Conservation (phyloP, 768 basidiomycete genomes). For the Lactarius sp. region DNA sequence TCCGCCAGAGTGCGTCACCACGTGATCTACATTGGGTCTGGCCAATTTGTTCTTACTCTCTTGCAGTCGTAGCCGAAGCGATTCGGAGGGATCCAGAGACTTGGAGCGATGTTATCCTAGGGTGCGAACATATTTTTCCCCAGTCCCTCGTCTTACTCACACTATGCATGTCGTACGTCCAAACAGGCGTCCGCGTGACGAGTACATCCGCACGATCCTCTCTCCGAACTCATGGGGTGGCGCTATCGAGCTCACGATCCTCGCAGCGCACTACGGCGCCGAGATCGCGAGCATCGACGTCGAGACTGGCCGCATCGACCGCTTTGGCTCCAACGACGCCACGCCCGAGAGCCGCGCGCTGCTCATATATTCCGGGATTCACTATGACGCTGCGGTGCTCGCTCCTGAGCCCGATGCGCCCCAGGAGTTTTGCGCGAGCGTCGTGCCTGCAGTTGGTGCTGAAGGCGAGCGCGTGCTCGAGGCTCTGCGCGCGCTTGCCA, state of each 20-base stretch:
- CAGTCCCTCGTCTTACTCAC: not conserved
- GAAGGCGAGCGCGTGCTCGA: conserved; percentile 50
- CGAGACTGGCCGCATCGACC: conserved; percentile 85
- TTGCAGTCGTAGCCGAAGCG: conserved; percentile 74
- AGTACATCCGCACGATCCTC: conserved; percentile 79
- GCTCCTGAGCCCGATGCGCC: conserved; percentile 75
- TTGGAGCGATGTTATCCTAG: conserved; percentile 83
- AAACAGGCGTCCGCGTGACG: conserved; percentile 48
- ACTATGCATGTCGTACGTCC: not conserved
- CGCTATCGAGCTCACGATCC: conserved; percentile 86
- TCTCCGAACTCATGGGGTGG: conserved; percentile 88
- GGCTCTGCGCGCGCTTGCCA: conserved; percentile 69
- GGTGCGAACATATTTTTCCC: conserved; percentile 44
- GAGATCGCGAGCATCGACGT: conserved; percentile 92
- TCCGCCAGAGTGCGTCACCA: conserved; percentile 62
- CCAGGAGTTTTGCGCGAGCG: conserved; percentile 75
- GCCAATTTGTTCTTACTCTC: not conserved
- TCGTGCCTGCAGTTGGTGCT: conserved; percentile 57
- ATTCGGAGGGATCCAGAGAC: conserved; percentile 66
- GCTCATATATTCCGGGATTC: conserved; percentile 92
- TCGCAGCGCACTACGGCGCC: conserved; percentile 73
- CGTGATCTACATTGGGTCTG: not conserved
- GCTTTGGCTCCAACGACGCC: conserved; percentile 52
- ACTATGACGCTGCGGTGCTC: conserved; percentile 88
- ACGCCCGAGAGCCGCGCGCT: conserved; percentile 44